Evolutionary conservation across 495 filamentous ascomycete genomes (phyloP).

Genomic region (Melanomma pulvis-pyrius): DNA sequence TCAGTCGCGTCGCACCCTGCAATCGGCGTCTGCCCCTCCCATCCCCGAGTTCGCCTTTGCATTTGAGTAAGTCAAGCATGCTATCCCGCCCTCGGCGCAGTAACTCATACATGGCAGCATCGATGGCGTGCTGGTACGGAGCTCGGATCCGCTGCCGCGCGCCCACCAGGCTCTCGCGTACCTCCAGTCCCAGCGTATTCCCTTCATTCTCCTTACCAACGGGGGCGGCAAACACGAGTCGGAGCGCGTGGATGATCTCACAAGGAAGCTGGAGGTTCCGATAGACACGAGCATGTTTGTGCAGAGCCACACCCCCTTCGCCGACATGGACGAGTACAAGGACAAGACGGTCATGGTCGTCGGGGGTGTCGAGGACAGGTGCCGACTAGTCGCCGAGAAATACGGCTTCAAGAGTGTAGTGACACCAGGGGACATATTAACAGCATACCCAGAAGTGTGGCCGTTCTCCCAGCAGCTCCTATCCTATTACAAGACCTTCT

Average conservation of each 20-base stretch:
- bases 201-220: slow-evolving; percentile 87
- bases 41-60: slow-evolving; percentile 75
- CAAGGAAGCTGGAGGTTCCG: slow-evolving; percentile 60
- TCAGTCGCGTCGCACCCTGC: slow-evolving; percentile 23
- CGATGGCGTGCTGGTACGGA: slow-evolving; percentile 93
- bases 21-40: slow-evolving; percentile 19
- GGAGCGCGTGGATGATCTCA: slow-evolving; percentile 71
- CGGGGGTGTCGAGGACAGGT: slow-evolving; percentile 77
- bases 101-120: slow-evolving; percentile 59
- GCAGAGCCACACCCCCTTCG: slow-evolving; percentile 85
- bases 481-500: slow-evolving; percentile 62
- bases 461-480: slow-evolving; percentile 70
- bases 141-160: slow-evolving; percentile 75
- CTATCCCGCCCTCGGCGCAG: background rate
- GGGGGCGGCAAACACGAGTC: slow-evolving; percentile 80
- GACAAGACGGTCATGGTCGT: slow-evolving; percentile 79
- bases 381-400: slow-evolving; percentile 72
- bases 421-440: slow-evolving; percentile 81
- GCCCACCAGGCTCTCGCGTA: slow-evolving; percentile 73
- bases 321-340: slow-evolving; percentile 55
- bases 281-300: slow-evolving; percentile 70
- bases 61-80: slow-evolving; percentile 67
- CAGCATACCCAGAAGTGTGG: slow-evolving; percentile 73
- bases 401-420: slow-evolving; percentile 88
- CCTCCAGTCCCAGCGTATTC: slow-evolving; percentile 71